A percentile compares a stretch with the other conserved stretches of the same genome.
Evolutionary conservation across 2,329 filamentous ascomycete species (phyloP).

Genomic region (Hirsutella thompsonii): DNA sequence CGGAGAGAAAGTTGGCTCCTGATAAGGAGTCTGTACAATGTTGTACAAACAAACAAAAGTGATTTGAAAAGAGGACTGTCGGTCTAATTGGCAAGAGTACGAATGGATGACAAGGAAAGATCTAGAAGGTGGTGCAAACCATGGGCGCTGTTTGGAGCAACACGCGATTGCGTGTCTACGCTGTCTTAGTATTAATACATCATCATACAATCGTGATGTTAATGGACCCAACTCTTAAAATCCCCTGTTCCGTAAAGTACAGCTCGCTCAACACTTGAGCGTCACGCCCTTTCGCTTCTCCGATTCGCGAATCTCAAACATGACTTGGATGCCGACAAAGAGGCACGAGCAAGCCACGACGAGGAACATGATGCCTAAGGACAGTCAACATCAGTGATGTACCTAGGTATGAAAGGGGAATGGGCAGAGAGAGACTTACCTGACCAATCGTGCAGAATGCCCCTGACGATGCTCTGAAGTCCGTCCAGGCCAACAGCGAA

Average conservation of each 20-base stretch:
- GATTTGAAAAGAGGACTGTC: no score
- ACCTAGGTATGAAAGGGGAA: not conserved
- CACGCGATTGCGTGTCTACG: no score
- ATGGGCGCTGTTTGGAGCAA: no score
- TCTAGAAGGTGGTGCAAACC: no score
- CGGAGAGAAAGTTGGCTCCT: not conserved
- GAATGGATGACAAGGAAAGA: no score
- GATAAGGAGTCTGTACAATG: no score
- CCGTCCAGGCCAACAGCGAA: conserved; percentile 91
- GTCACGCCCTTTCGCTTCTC: conserved; percentile 73
- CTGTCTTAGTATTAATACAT: no score
- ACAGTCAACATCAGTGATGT: conserved; percentile 8
- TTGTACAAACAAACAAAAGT: no score
- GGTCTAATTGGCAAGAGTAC: no score
- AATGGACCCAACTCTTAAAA: no score
- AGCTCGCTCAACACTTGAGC: conserved; percentile 55
- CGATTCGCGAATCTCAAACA: conserved; percentile 87
- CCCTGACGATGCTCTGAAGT: conserved; percentile 58
- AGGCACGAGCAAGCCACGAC: conserved; percentile 56
- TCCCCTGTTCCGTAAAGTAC: no score
- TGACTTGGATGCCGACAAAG: conserved; percentile 80
- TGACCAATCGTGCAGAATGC: conserved; percentile 64
- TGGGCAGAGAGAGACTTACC: conserved; percentile 28
- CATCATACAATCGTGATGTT: no score
- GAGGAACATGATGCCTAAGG: conserved; percentile 57